phyloP scores from a whole-genome alignment of 305 asterid genomes.

The Salvia sclarea region DNA sequence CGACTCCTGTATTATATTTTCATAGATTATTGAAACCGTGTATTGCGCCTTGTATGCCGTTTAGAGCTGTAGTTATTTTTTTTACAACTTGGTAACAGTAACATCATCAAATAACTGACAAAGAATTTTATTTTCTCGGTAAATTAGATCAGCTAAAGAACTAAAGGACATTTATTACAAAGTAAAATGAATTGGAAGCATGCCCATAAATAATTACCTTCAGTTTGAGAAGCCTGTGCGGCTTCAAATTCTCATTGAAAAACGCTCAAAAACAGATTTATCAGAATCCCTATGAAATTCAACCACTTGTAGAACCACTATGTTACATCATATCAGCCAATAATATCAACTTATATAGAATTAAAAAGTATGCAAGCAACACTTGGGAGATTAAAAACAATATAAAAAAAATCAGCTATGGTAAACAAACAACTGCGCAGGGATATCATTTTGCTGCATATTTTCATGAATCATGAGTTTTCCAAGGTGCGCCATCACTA shows the following conservation, averaged over 20 bases:
- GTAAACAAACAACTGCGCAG: background rate
- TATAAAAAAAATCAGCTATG: no score
- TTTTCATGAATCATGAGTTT: no score
- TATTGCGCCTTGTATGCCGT: no score
- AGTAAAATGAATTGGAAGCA: background rate
- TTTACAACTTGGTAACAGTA: background rate
- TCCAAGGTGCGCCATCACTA: no score
- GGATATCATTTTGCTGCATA: background rate
- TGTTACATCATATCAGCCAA: no score
- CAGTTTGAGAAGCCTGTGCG: constrained; percentile 83
- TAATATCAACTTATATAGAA: constrained; percentile 8
- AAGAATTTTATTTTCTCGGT: background rate
- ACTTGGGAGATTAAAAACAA: background rate
- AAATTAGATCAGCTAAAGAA: background rate
- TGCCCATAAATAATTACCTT: constrained; percentile 52
- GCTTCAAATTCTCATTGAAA: constrained; percentile 89
- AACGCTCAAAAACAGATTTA: constrained; percentile 79
- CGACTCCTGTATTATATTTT: background rate
- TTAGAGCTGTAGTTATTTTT: background rate
- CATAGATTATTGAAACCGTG: background rate
- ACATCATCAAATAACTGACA: background rate
- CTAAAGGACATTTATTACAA: constrained; percentile 1
- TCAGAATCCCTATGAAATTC: constrained; percentile 78
- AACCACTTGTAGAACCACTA: constrained; percentile 33
- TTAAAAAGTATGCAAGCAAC: no score